Evolutionary conservation across 2,329 filamentous ascomycete genomes (phyloP), one percentile per base, ranked within the genome.

Genomic region (Cladosporium sphaerospermum): DNA sequence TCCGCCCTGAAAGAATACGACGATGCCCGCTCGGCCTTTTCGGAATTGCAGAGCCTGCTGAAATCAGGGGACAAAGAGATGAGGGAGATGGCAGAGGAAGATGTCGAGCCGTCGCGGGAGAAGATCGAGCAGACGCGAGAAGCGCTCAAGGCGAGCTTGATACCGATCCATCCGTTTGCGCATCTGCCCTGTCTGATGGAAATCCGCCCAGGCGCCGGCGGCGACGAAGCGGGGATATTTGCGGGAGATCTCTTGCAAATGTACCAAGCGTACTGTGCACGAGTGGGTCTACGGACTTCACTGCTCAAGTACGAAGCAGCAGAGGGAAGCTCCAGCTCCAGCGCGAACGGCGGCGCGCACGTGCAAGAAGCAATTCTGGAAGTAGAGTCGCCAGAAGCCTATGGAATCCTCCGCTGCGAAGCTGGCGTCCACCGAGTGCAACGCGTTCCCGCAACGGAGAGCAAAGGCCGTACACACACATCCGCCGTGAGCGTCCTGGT

Each of bases 391-490:
- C 73, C 81, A 1, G 89, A 89, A 31, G 85, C 90, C 18, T 99
- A 96, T 70, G 88, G 86, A 56, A 66, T 82, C 1, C 82, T 99
- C 63, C 82, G 92, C 56, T 85, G 85, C 62, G 93, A 99, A 71
- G 89, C 92, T 3, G 93, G 93, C 32, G 93, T 99, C 60, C 93
- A 99, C 69, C 83, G 93, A 28, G 93, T 99, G 0, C 93, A 99
- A 75, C 84, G 93, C 23, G 85, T 99, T 3, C 93, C 93, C 1
- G 85, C 85, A 9, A 99, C 93, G 0, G 93, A 99, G 69, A 88
- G 78, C 60, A 92, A 89, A 67, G 93, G 93, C 2, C 84, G 93
- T 28, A 93, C 89, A 13, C 93, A 99, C 70, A 99, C 93, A 9
- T 93, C 88, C 65, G 91, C 91, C 10, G 92, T 90, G 3, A 89